A percentile compares a stretch with the other conserved stretches of the same genome.
Conservation (phyloP, 2,329 filamentous ascomycete species). For the Aspergillus sp. region DNA sequence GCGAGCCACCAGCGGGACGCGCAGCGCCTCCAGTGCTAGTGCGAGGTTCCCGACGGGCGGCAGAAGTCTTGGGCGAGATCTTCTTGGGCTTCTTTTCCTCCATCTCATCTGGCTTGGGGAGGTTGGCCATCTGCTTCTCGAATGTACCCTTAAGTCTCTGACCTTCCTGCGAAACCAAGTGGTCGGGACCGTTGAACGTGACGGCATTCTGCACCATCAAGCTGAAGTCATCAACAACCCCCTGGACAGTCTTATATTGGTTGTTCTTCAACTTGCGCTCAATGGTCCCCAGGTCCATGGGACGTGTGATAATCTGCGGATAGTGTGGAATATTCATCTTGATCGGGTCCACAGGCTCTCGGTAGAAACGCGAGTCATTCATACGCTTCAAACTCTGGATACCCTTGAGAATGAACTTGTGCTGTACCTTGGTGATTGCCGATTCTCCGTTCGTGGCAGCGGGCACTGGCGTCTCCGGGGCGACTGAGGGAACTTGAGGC, state of each 20-base stretch:
- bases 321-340: slow-evolving; percentile 75
- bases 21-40: slow-evolving; percentile 43
- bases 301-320: slow-evolving; percentile 68
- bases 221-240: slow-evolving; percentile 71
- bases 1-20: slow-evolving; percentile 27
- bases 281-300: slow-evolving; percentile 82
- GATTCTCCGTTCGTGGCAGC: slow-evolving; percentile 15
- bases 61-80: slow-evolving; percentile 39
- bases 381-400: slow-evolving; percentile 70
- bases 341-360: slow-evolving; percentile 71
- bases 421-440: slow-evolving; percentile 42
- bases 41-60: slow-evolving; percentile 50
- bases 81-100: slow-evolving; percentile 63
- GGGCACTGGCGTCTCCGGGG: slow-evolving; percentile 23
- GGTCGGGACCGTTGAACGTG: slow-evolving; percentile 77
- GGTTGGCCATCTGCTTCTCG: slow-evolving; percentile 58
- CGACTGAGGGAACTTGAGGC: slow-evolving; percentile 41
- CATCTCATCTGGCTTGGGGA: slow-evolving; percentile 56
- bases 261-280: slow-evolving; percentile 74
- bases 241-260: slow-evolving; percentile 67
- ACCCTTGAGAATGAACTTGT: slow-evolving; percentile 42
- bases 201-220: slow-evolving; percentile 77
- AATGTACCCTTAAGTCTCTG: slow-evolving; percentile 61
- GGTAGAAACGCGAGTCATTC: slow-evolving; percentile 74
- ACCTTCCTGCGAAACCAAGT: slow-evolving; percentile 69